Evolutionary conservation across 306 rosid genomes (phyloP).

Genomic region (Betula pendula): DNA sequence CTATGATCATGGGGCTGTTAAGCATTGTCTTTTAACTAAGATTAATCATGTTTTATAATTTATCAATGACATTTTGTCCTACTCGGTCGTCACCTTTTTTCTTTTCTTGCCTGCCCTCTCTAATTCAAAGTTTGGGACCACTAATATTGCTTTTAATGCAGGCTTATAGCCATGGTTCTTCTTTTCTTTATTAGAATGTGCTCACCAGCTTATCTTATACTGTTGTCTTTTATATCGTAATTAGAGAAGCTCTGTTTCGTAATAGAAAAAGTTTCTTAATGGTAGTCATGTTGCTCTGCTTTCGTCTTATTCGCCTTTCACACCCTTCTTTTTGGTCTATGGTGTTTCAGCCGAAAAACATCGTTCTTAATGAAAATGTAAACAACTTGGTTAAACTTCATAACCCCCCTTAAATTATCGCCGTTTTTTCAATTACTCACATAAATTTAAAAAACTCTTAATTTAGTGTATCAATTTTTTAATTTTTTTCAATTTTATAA

Average conservation of each 20-base stretch:
- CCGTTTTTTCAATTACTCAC: no score
- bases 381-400: no score
- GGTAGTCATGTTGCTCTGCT: not conserved
- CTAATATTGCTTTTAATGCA: not conserved
- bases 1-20: constrained; percentile 8
- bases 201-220: not conserved
- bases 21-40: not conserved
- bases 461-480: no score
- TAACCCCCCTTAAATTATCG: no score
- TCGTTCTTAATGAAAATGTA: no score
- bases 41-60: not conserved
- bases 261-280: not conserved
- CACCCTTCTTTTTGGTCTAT: no score
- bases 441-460: no score
- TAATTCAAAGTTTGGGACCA: constrained; percentile 3
- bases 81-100: constrained; percentile 8
- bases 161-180: not conserved
- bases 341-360: no score
- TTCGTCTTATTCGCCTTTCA: not conserved
- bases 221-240: not conserved
- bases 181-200: not conserved
- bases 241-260: not conserved
- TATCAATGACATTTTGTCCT: constrained; percentile 7
- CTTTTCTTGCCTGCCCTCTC: not conserved
- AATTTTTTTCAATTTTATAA: no score